Evolutionary conservation across 2,329 filamentous ascomycete genomes (phyloP), one percentile per base, ranked within the genome.

Genomic region (Fusarium vanettenii): DNA sequence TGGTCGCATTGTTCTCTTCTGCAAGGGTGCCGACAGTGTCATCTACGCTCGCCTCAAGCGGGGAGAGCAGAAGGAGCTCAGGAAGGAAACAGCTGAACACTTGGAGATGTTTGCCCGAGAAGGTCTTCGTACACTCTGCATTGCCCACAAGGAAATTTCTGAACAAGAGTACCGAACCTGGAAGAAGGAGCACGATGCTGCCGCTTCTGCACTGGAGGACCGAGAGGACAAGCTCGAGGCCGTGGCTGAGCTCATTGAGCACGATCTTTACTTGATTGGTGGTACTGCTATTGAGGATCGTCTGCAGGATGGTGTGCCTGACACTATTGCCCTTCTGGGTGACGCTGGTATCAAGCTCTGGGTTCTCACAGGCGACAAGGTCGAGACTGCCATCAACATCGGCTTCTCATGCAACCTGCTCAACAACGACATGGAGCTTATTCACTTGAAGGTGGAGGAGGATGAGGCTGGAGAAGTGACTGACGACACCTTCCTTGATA

Each of bases 351-450:
- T 99, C 84, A 99, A 99, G 84, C 90, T 99, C 9, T 99, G 97
- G 97, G 97, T 99, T 64, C 86, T 99, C 74, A 99, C 97, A 18
- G 97, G 97, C 73, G 97, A 99, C 88, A 99, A 98, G 84, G 96
- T 98, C 35, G 97, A 99, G 85, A 99, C 97, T 27, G 97, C 97
- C 67, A 99, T 99, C 91, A 99, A 99, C 85, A 99, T 99, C 81
- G 97, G 97, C 3, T 99, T 98, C 84, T 99, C 97, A 13, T 99
- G 97, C 87, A 99, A 99, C 78, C 88, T 99, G 35, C 90, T 99
- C 65, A 95, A 96, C 84, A 99, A 98, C 83, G 94, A 98, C 76
- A 98, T 99, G 97, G 97, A 99, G 77, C 87, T 99, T 71, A 94
- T 99, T 74, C 91, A 97, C 59, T 88, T 99, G 77, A 97, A 97